These are phyloP conservation scores for Diplodia sapinea DNA, from an alignment of 2,329 filamentous ascomycete genomes.

Conservation along the genomic window DNA sequence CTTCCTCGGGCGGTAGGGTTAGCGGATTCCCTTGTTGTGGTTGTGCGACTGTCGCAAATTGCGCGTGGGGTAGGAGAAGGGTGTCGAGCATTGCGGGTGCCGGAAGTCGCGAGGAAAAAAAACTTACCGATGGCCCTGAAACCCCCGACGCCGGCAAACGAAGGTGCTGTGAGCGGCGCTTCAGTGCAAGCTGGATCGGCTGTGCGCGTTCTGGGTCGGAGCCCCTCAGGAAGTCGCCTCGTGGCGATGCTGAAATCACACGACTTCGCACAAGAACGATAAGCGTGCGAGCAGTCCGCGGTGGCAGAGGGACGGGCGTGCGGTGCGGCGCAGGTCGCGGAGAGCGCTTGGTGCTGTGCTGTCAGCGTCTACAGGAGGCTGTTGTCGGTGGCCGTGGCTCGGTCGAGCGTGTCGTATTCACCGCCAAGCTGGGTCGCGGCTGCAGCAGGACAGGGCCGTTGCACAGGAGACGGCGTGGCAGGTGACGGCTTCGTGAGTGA, in stretches of 20 bases:
- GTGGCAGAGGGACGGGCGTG: slow-evolving; percentile 41
- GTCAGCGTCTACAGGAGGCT: slow-evolving; percentile 31
- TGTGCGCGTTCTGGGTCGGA: slow-evolving; percentile 44
- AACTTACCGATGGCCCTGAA: slow-evolving; percentile 29
- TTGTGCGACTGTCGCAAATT: slow-evolving; percentile 31
- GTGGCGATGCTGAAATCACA: slow-evolving; percentile 44
- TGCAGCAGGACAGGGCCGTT: slow-evolving; percentile 31
- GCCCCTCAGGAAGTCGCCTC: slow-evolving; percentile 48
- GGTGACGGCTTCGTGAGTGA: slow-evolving; percentile 10
- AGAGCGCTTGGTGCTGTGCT: slow-evolving; percentile 20
- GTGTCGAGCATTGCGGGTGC: slow-evolving; percentile 19
- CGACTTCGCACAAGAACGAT: slow-evolving; percentile 41
- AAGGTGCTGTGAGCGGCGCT: slow-evolving; percentile 28
- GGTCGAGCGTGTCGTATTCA: slow-evolving; percentile 39
- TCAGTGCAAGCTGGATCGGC: slow-evolving; percentile 26
- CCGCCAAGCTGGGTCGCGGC: slow-evolving; percentile 42
- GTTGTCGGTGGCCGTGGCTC: slow-evolving; percentile 41
- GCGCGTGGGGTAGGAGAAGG: slow-evolving; percentile 29
- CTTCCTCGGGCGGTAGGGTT: slow-evolving; percentile 16
- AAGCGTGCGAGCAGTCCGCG: slow-evolving; percentile 36
- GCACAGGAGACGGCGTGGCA: slow-evolving; percentile 23
- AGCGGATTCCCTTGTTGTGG: slow-evolving; percentile 18
- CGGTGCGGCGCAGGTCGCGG: slow-evolving; percentile 37
- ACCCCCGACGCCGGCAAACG: slow-evolving; percentile 30
- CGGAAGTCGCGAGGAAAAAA: slow-evolving; percentile 22